Evolutionary conservation across 306 rosid genomes (phyloP), one percentile per base, ranked within the genome.

Genomic region (Sesbania bispinosa): DNA sequence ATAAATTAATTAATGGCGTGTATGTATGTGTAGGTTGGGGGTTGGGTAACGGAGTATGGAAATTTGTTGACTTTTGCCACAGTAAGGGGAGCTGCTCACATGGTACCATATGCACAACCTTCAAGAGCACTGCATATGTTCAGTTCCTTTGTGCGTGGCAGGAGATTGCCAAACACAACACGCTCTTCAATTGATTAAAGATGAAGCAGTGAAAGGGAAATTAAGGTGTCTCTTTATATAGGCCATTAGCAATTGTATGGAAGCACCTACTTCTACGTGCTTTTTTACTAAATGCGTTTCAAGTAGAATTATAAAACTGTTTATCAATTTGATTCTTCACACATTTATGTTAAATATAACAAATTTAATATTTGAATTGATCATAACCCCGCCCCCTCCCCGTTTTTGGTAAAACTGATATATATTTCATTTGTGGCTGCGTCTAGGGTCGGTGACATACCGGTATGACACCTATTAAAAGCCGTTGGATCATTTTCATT

Each of bases 51-150:
- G 0, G 97, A 88, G 79, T 93, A 93, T 66, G 97, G 97, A 23
- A 85, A 93, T 60, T 74, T 83, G 32, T 70, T 88, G 78, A 93
- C 89, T 0, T 90, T 90, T 46, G 97, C 94, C 4, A 93, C 96
- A 0, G 94, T 93, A 42, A 88, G 97, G 9, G 97, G 89, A 43
- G 97, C 97, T 19, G 85, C 97, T 19, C 98, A 90, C 67, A 93
- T 90, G 97, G 98, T 93, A 7, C 96, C 97, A 1, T 93, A 73
- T 69, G 96, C 92, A 16, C 98, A 90, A 46, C 98, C 97, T 33
- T 87, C 98, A 3, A 85, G 98, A 52, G 77, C 98, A 69, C 50
- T 90, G 51, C 94, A 81, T 78, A 83, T 93, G 4, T 88, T 90
- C 83, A 81, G 80, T 61, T 79, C 93, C 7, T 90, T 93, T 67